phyloP scores from a whole-genome alignment of 768 basidiomycete species.

The Tephrocybe rancida region DNA sequence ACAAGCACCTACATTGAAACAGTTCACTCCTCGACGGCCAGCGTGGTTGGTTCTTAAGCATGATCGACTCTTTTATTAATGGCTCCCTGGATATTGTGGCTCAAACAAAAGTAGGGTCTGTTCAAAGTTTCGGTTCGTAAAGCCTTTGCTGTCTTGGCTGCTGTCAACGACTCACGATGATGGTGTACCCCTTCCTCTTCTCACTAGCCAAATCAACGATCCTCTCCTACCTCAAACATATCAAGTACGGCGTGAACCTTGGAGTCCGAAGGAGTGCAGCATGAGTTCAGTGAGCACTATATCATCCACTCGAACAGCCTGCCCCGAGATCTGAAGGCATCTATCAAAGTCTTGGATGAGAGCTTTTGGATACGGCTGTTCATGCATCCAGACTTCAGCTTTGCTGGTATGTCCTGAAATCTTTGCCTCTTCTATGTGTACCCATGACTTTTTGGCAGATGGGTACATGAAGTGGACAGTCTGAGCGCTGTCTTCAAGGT shows the following conservation, averaged over 20 bases:
- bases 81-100: background rate
- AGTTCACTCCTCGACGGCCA: constrained; percentile 1
- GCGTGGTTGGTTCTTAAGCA: background rate
- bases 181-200: too few relatives aligned
- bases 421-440: too few relatives aligned
- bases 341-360: constrained; percentile 9
- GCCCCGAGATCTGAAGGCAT: constrained; percentile 1
- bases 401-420: constrained; percentile 8
- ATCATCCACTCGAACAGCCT: constrained; percentile 1
- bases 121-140: background rate
- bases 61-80: constrained; percentile 4
- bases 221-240: background rate
- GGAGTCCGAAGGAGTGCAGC: background rate
- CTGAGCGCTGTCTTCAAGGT: constrained; percentile 9
- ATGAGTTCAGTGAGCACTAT: constrained; percentile 5
- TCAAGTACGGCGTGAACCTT: constrained; percentile 4
- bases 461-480: constrained; percentile 10
- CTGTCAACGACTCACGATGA: too few relatives aligned
- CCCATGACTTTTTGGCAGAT: background rate
- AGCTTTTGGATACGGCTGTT: constrained; percentile 12
- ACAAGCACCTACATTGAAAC: constrained; percentile 10
- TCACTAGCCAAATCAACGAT: constrained; percentile 9
- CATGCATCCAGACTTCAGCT: constrained; percentile 12
- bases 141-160: too few relatives aligned
- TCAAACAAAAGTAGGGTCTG: background rate